Conservation (phyloP, 768 basidiomycete genomes). For the Naganishia vaughanmartiniae region DNA sequence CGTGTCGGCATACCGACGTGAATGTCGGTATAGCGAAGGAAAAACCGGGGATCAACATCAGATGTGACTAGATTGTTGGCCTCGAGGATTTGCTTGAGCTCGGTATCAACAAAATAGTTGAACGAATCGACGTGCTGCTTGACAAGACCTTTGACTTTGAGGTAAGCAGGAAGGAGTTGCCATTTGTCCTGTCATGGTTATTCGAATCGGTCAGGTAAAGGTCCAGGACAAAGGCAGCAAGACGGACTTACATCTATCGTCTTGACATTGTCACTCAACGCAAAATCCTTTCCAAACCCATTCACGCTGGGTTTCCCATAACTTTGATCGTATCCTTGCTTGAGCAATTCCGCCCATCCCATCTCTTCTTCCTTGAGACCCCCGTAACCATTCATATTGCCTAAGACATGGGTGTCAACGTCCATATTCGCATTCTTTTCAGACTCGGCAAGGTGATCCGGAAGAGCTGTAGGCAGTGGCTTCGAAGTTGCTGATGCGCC, state of each 20-base stretch:
- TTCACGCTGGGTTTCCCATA: conserved; percentile 33
- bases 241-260: conserved; percentile 71
- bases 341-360: conserved; percentile 50
- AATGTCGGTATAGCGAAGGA: conserved; percentile 94
- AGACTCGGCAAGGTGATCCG: background rate
- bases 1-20: conserved; percentile 87
- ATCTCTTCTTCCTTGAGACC: conserved; percentile 45
- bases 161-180: conserved; percentile 90
- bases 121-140: conserved; percentile 99
- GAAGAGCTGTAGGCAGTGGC: background rate
- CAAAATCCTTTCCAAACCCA: conserved; percentile 58
- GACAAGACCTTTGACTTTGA: conserved; percentile 95
- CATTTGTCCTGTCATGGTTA: conserved; percentile 79
- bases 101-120: conserved; percentile 97
- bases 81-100: conserved; percentile 81
- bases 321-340: conserved; percentile 35
- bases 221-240: conserved; percentile 4
- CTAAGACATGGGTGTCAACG: background rate
- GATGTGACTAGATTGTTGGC: conserved; percentile 64
- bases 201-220: background rate
- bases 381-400: conserved; percentile 34
- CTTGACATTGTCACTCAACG: conserved; percentile 88
- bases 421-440: background rate
- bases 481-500: conserved; percentile 2
- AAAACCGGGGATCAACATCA: conserved; percentile 89